These are phyloP conservation scores for Hibiscus trionum DNA, from an alignment of 345 rosid species.

Conservation along the genomic window DNA sequence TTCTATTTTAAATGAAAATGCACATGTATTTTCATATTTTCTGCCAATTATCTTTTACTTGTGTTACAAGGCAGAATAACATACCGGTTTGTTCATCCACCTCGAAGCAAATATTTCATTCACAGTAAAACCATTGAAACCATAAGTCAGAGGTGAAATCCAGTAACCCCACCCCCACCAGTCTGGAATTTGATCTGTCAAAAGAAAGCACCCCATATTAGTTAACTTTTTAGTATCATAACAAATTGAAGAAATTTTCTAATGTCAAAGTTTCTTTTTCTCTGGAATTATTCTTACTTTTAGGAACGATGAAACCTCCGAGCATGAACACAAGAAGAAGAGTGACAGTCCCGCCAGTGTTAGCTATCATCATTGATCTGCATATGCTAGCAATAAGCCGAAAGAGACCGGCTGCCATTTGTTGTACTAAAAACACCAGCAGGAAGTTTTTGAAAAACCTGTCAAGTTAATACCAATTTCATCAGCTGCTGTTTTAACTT, in stretches of 20 bases:
- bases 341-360: constrained; percentile 65
- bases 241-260: background rate
- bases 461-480: background rate
- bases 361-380: constrained; percentile 75
- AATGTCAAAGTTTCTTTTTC: background rate
- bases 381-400: constrained; percentile 61
- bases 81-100: constrained; percentile 67
- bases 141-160: constrained; percentile 80
- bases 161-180: constrained; percentile 96
- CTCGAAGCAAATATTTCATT: constrained; percentile 77
- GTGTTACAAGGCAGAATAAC: constrained; percentile 3
- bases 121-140: constrained; percentile 53
- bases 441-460: constrained; percentile 84
- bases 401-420: constrained; percentile 76
- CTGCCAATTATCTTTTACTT: background rate
- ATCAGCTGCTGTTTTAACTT: background rate
- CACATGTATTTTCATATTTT: background rate
- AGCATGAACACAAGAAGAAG: constrained; percentile 69
- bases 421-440: constrained; percentile 60
- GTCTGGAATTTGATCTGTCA: constrained; percentile 55
- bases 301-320: constrained; percentile 78
- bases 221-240: background rate
- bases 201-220: background rate
- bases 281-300: constrained; percentile 28
- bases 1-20: background rate